A percentile compares a stretch with the other conserved stretches of the same genome.
These are phyloP conservation scores for Penicillium macrosclerotiorum DNA, from an alignment of 495 filamentous ascomycete genomes.

Conservation along the genomic window DNA sequence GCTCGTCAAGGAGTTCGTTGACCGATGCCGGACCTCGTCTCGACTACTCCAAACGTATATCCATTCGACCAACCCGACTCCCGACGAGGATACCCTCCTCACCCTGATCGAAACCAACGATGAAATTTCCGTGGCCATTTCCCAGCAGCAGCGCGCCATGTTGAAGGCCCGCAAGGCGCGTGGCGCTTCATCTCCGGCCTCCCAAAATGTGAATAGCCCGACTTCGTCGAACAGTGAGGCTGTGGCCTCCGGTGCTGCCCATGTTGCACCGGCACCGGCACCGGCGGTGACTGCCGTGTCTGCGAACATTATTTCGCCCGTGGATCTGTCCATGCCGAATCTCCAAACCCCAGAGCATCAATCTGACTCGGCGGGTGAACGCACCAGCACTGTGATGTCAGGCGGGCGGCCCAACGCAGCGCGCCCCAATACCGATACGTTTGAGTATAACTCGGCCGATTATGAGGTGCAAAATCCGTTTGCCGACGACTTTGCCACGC, in stretches of 20 bases:
- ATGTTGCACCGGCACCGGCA: slow-evolving; percentile 7
- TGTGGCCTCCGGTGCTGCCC: slow-evolving; percentile 14
- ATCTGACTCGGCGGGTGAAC: slow-evolving; percentile 3
- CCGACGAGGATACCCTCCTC: slow-evolving; percentile 90
- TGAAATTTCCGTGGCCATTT: slow-evolving; percentile 72
- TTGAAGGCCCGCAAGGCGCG: slow-evolving; percentile 61
- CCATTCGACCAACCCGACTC: slow-evolving; percentile 67
- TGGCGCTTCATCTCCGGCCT: slow-evolving; percentile 22
- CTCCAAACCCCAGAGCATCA: slow-evolving; percentile 1
- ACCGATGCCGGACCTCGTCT: slow-evolving; percentile 78
- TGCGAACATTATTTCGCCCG: not conserved
- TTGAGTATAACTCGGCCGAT: slow-evolving; percentile 44
- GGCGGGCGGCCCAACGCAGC: slow-evolving; percentile 11
- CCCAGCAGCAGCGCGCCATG: slow-evolving; percentile 76
- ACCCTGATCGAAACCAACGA: slow-evolving; percentile 95
- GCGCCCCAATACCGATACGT: slow-evolving; percentile 14
- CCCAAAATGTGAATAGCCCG: slow-evolving; percentile 14
- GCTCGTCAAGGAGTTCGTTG: slow-evolving; percentile 85
- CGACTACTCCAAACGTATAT: slow-evolving; percentile 83
- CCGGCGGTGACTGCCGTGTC: not conserved
- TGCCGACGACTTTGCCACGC: slow-evolving; percentile 34
- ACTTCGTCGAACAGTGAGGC: slow-evolving; percentile 17
- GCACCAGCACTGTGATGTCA: slow-evolving; percentile 10
- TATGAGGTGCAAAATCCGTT: slow-evolving; percentile 48
- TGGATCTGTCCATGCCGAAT: not conserved